phyloP scores from a whole-genome alignment of 108 stramenopile species.

The Bacterosira constricta region DNA sequence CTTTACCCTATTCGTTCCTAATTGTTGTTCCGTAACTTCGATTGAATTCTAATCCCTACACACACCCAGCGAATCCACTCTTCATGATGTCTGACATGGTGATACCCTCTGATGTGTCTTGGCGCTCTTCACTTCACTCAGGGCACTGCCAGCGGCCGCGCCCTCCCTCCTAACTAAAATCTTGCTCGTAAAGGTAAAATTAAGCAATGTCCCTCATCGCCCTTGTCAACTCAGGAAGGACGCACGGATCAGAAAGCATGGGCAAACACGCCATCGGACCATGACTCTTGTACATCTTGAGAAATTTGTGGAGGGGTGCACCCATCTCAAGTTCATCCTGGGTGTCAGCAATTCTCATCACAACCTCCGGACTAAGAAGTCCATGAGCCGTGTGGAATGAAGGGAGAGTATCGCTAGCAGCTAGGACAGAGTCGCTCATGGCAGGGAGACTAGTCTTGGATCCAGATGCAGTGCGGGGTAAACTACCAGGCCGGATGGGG shows the following conservation, averaged over 20 bases:
- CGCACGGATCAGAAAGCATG: slow-evolving; percentile 73
- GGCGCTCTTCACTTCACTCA: too few species aligned
- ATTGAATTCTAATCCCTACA: too few species aligned
- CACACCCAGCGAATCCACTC: too few species aligned
- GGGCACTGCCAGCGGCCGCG: background rate
- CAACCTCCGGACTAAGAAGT: slow-evolving; percentile 79
- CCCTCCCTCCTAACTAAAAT: background rate
- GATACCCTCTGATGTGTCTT: too few species aligned
- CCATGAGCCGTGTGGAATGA: slow-evolving; percentile 75
- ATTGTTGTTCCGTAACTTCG: too few species aligned
- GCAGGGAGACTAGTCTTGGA: slow-evolving; percentile 23
- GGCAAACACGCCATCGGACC: slow-evolving; percentile 85
- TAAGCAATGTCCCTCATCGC: slow-evolving; percentile 76
- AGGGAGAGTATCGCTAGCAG: slow-evolving; percentile 65
- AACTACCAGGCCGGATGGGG: background rate
- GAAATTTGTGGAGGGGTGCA: slow-evolving; percentile 48
- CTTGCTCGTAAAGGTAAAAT: background rate
- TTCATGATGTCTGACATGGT: too few species aligned
- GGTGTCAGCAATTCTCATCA: slow-evolving; percentile 67
- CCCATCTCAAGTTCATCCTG: slow-evolving; percentile 17
- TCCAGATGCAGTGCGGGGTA: background rate
- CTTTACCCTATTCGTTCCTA: too few species aligned
- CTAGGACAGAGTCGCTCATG: slow-evolving; percentile 58
- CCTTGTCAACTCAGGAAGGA: slow-evolving; percentile 76
- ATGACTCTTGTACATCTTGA: slow-evolving; percentile 57